Evolutionary conservation across 2,329 filamentous ascomycete species (phyloP), one percentile per base, ranked within the genome.

Genomic region (Neonectria neomacrospora): DNA sequence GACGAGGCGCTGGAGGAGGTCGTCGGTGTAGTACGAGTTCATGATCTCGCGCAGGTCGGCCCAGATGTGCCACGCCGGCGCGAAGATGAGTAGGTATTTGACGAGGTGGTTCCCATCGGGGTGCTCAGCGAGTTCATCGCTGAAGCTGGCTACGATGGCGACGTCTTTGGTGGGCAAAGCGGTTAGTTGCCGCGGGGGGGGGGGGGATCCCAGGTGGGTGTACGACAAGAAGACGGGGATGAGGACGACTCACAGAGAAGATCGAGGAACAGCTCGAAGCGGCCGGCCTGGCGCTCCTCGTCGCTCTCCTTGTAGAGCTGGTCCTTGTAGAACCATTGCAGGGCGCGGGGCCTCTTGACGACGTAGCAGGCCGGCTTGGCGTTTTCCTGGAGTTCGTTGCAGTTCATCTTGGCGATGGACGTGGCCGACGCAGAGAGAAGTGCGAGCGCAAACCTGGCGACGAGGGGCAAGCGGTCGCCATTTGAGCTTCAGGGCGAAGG

Each of bases 21-120:
- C 83, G 63, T 85, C 82, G 55, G 81, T 83, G 71, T 84, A 84
- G 73, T 82, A 85, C 8, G 80, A 82, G 71, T 85, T 85, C 81
- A 84, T 84, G 59, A 84, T 74, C 71, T 84, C 82, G 63, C 81
- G 80, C 18, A 83, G 74, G 63, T 85, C 82, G 42, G 76, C 78
- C 82, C 82, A 84, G 52, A 84, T 80, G 63, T 84, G 80, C 82
- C 82, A 84, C 58, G 82, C 81, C 10, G 81, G 81, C 8, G 80
- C 76, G 39, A 83, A 81, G 39, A 83, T 81, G 47, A 84, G 77
- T 28, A 84, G 76, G 68, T 83, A 84, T 71, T 84, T 83, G 55
- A 79, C 79, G 5, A 84, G 75, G 34, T 80, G 77, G 20, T 72
- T 71, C 22, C 81, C 81, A 26, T 80, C 75, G 9, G 82, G 77